Evolutionary conservation across 2,329 filamentous ascomycete species (phyloP).

Genomic region (Beauveria varroae): DNA sequence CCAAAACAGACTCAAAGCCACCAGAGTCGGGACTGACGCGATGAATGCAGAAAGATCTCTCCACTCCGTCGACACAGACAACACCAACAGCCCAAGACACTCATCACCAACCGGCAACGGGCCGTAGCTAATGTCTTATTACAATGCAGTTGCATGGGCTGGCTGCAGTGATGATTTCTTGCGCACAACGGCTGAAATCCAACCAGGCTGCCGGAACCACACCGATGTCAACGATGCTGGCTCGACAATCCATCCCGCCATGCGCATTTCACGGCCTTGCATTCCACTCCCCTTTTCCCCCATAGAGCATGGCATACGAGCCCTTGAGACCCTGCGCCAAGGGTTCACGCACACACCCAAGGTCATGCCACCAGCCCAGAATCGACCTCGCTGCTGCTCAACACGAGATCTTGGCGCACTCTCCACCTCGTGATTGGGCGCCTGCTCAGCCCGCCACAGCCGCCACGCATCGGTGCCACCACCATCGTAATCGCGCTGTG

Average conservation of each 20-base stretch:
- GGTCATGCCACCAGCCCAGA: not conserved
- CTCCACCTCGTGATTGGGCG: not conserved
- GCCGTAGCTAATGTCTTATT: not conserved
- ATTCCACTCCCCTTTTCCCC: not conserved
- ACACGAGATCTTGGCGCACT: constrained; percentile 10
- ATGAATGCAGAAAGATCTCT: not conserved
- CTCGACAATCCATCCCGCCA: not conserved
- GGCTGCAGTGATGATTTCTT: not conserved
- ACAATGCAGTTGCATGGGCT: not conserved
- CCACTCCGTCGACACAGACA: not conserved
- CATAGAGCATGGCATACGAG: not conserved
- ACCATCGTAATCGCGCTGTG: not conserved
- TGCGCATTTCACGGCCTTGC: not conserved
- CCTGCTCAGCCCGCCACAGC: not conserved
- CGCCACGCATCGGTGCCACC: not conserved
- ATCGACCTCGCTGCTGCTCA: not conserved
- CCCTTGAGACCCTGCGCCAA: not conserved
- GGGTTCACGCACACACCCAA: not conserved
- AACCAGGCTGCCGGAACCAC: not conserved
- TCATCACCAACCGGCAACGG: not conserved
- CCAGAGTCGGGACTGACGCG: not conserved
- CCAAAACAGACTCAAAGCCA: too few relatives aligned
- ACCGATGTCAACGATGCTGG: not conserved
- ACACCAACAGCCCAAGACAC: not conserved
- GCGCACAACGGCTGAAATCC: not conserved